Percentiles rank a stretch among this genome's conserved stretches.
These are phyloP conservation scores for Vaccinium corymbosum DNA, from an alignment of 148 eudicot genomes.

Conservation along the genomic window DNA sequence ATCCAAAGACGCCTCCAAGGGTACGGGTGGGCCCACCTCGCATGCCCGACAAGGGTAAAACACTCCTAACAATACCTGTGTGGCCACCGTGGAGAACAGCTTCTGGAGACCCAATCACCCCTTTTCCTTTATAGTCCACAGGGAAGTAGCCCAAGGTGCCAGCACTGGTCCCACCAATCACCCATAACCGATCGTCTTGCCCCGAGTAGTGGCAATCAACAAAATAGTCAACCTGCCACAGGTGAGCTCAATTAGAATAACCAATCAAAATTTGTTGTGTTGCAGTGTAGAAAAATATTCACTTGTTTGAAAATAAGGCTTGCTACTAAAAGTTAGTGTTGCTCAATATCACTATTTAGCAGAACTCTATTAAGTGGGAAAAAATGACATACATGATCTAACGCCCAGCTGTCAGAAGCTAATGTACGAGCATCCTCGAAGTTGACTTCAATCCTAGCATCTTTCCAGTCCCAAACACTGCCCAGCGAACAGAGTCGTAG, in stretches of 20 bases:
- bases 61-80: constrained; percentile 64
- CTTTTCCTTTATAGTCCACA: constrained; percentile 37
- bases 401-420: constrained; percentile 76
- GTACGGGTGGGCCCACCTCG: constrained; percentile 23
- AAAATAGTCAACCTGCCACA: constrained; percentile 86
- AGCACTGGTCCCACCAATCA: constrained; percentile 79
- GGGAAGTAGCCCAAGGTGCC: constrained; percentile 91
- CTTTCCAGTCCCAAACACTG: constrained; percentile 90
- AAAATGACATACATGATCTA: constrained; percentile 49
- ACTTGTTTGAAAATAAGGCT: background rate
- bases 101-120: constrained; percentile 53
- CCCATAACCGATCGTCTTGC: constrained; percentile 66
- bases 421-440: constrained; percentile 70
- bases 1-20: constrained; percentile 72
- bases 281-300: background rate
- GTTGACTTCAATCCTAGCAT: constrained; percentile 50
- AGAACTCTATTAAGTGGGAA: background rate
- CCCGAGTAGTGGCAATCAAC: constrained; percentile 74
- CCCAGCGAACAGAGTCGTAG: constrained; percentile 13
- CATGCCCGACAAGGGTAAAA: constrained; percentile 49
- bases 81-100: constrained; percentile 93
- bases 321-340: background rate
- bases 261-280: background rate
- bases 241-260: constrained; percentile 2
- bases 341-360: background rate